phyloP scores from a whole-genome alignment of 2,329 filamentous ascomycete species.

The Chaetothyriales sp. region DNA sequence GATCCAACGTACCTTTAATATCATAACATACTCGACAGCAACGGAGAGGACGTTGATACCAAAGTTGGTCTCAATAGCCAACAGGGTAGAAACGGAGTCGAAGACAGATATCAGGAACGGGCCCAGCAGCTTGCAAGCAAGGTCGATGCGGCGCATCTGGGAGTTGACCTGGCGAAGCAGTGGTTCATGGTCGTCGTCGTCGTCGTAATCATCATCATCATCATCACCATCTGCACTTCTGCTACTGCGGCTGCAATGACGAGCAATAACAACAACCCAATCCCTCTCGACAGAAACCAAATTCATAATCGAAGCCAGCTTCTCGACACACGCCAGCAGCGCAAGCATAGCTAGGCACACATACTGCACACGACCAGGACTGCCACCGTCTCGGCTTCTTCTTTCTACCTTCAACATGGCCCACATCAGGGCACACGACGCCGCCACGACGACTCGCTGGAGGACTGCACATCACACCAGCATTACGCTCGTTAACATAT shows the following conservation, averaged over 20 bases:
- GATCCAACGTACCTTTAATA: constrained; percentile 22
- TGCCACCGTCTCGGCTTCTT: background rate
- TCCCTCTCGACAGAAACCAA: constrained; percentile 57
- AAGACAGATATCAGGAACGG: constrained; percentile 40
- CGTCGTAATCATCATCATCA: constrained; percentile 13
- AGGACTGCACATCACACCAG: background rate
- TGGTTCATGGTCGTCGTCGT: constrained; percentile 2
- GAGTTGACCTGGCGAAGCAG: constrained; percentile 34
- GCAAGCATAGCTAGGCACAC: constrained; percentile 24
- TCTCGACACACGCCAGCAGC: constrained; percentile 53
- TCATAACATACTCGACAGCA: constrained; percentile 28
- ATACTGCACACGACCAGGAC: background rate
- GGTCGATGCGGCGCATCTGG: constrained; percentile 44
- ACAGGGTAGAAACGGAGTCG: constrained; percentile 29
- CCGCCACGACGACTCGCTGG: constrained; percentile 31
- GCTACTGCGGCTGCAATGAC: background rate
- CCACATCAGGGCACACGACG: constrained; percentile 36
- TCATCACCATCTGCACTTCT: background rate
- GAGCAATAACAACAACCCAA: constrained; percentile 35
- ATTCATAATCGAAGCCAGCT: constrained; percentile 51
- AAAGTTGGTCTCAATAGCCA: constrained; percentile 36
- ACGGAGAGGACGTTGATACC: constrained; percentile 31
- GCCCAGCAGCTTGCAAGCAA: constrained; percentile 43
- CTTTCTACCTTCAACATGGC: constrained; percentile 17
- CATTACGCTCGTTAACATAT: background rate